Percentiles rank a stretch among this genome's conserved stretches.
These are phyloP conservation scores for Thielaviopsis ethacetica DNA, from an alignment of 2,329 filamentous ascomycete genomes.

Conservation along the genomic window DNA sequence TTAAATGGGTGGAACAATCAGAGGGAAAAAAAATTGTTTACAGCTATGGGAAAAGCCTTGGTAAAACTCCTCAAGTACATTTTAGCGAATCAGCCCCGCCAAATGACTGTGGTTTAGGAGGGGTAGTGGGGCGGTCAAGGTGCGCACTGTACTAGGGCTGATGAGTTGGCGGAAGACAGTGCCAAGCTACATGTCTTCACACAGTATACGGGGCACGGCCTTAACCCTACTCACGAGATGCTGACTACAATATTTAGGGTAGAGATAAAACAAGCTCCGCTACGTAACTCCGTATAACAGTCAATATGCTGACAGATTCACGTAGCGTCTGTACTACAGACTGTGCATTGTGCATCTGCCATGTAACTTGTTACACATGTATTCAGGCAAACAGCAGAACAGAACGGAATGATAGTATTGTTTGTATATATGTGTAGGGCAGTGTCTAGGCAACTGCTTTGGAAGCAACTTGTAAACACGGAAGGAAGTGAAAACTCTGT, in stretches of 20 bases:
- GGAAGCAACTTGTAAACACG: neutral
- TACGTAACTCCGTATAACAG: too few species aligned
- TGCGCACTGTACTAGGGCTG: neutral
- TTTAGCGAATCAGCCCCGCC: neutral
- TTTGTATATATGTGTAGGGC: neutral
- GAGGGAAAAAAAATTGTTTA: neutral
- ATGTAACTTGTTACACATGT: too few species aligned
- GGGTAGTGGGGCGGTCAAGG: neutral
- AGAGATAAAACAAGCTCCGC: too few species aligned
- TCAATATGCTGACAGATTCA: too few species aligned
- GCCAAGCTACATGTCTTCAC: neutral
- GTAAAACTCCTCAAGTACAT: constrained; percentile 2
- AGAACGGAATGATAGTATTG: neutral
- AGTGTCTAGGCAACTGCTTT: neutral
- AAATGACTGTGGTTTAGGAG: constrained; percentile 1
- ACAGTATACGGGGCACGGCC: neutral
- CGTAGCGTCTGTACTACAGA: too few species aligned
- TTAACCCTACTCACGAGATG: neutral
- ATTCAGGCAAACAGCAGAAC: too few species aligned
- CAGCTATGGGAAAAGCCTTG: neutral
- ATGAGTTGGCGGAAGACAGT: neutral
- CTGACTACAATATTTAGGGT: too few species aligned
- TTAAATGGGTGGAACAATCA: neutral
- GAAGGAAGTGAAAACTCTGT: neutral
- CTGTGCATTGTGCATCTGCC: too few species aligned